These are phyloP conservation scores for Flaveria robusta DNA, from an alignment of 129 eudicot genomes.

Conservation along the genomic window DNA sequence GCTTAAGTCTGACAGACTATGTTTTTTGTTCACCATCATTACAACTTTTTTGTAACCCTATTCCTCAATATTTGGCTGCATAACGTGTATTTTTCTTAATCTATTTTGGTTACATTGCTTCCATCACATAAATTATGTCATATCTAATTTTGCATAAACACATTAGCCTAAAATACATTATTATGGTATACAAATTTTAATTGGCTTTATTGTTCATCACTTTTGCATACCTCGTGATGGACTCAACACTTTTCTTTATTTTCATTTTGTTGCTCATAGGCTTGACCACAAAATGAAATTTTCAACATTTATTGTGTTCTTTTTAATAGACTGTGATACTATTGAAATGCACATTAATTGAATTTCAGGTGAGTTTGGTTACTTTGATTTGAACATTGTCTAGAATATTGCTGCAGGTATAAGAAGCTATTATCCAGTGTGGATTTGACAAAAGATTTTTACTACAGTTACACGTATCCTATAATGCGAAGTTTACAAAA, in stretches of 20 bases:
- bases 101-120: constrained; percentile 3
- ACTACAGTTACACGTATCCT: constrained; percentile 93
- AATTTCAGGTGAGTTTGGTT: constrained; percentile 14
- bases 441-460: constrained; percentile 91
- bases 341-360: constrained; percentile 14
- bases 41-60: background rate
- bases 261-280: background rate
- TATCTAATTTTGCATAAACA: constrained; percentile 12
- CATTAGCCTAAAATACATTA: background rate
- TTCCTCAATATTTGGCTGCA: background rate
- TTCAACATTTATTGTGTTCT: background rate
- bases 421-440: constrained; percentile 92
- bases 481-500: constrained; percentile 88
- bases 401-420: constrained; percentile 64
- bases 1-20: background rate
- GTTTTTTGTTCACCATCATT: background rate
- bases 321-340: background rate
- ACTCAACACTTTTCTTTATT: background rate
- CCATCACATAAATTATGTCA: background rate
- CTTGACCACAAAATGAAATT: background rate
- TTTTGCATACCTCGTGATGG: background rate
- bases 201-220: no score
- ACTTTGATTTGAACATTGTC: constrained; percentile 16
- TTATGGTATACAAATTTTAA: no score
- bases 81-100: background rate